Conservation (phyloP, 768 basidiomycete genomes). For the Tephrocybe sp. region DNA sequence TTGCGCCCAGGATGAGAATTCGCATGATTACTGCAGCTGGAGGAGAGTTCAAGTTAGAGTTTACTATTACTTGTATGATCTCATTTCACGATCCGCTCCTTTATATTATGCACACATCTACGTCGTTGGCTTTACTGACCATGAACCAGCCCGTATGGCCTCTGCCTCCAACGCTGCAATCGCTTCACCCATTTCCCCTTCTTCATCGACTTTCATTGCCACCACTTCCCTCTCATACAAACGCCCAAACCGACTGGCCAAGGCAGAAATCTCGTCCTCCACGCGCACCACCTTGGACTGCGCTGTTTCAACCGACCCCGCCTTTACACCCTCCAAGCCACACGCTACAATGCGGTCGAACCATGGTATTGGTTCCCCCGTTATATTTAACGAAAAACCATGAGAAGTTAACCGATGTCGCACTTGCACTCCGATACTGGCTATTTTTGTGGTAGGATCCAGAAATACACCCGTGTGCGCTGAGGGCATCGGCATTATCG, state of each 20-base stretch:
- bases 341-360: constrained; percentile 90
- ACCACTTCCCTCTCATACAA: constrained; percentile 50
- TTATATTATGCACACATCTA: not conserved
- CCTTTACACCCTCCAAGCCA: constrained; percentile 81
- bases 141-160: constrained; percentile 40
- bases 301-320: constrained; percentile 62
- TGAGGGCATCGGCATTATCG: constrained; percentile 55
- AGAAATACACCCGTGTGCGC: constrained; percentile 93
- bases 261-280: constrained; percentile 48
- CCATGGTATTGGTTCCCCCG: constrained; percentile 78
- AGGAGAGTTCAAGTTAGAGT: too few relatives aligned
- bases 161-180: constrained; percentile 49
- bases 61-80: too few relatives aligned
- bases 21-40: too few relatives aligned
- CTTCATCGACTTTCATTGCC: constrained; percentile 38
- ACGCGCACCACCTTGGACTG: constrained; percentile 40
- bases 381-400: constrained; percentile 93
- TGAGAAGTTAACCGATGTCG: constrained; percentile 93
- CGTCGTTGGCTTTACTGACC: constrained; percentile 31
- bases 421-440: constrained; percentile 95
- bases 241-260: constrained; percentile 49
- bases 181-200: constrained; percentile 47
- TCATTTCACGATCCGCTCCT: too few relatives aligned
- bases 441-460: constrained; percentile 78
- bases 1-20: constrained; percentile 69